Conservation (phyloP, 176 grass and related monocot genomes). For the Eleusine coracana region DNA sequence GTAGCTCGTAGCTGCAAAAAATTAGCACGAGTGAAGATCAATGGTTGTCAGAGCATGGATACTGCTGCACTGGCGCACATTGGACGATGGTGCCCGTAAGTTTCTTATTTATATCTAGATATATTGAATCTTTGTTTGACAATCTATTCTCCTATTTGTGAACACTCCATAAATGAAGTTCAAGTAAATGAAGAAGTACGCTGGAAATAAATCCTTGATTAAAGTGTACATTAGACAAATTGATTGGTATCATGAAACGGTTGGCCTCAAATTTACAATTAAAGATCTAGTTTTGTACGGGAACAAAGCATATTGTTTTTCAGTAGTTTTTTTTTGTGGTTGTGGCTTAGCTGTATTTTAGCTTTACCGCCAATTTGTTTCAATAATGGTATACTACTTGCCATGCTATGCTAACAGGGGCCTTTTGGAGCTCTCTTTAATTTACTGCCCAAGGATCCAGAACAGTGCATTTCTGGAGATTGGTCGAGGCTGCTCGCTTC, state of each 20-base stretch:
- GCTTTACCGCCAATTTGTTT: constrained; percentile 8
- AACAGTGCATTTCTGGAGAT: constrained; percentile 89
- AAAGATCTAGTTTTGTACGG: background rate
- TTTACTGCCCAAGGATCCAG: constrained; percentile 77
- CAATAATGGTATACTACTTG: constrained; percentile 25
- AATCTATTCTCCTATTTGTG: background rate
- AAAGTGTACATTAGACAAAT: constrained; percentile 1
- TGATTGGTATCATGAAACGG: constrained; percentile 6
- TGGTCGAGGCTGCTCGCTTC: constrained; percentile 78
- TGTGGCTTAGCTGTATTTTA: constrained; percentile 1
- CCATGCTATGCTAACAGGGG: constrained; percentile 55
- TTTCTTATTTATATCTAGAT: constrained; percentile 34
- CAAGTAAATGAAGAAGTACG: constrained; percentile 22
- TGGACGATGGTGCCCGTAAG: constrained; percentile 91
- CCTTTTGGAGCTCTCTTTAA: constrained; percentile 76
- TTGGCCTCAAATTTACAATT: constrained; percentile 12
- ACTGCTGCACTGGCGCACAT: constrained; percentile 74
- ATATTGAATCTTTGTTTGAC: constrained; percentile 24
- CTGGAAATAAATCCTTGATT: background rate
- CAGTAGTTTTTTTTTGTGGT: background rate
- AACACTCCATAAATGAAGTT: constrained; percentile 9
- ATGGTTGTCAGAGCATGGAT: constrained; percentile 86
- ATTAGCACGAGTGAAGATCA: constrained; percentile 77
- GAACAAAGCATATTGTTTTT: constrained; percentile 13
- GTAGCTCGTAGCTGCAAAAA: constrained; percentile 81